Conservation (phyloP, 495 filamentous ascomycete species). For the Tuber indicum region DNA sequence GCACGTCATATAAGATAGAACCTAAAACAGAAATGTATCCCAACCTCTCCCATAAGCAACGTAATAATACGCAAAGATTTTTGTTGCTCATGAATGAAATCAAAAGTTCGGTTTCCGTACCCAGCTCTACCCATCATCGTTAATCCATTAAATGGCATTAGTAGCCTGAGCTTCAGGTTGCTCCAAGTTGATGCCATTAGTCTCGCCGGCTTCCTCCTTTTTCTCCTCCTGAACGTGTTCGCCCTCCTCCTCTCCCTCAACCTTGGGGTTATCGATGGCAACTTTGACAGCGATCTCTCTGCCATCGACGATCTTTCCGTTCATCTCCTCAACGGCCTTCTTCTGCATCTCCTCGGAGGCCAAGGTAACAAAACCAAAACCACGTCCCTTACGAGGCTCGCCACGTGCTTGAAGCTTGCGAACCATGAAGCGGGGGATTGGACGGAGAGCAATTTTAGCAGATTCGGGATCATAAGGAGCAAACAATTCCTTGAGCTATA, state of each 20-base stretch:
- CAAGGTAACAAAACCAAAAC: conserved; percentile 96
- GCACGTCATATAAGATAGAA: conserved; percentile 4
- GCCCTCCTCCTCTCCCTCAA: conserved; percentile 60
- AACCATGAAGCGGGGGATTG: conserved; percentile 99
- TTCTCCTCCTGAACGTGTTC: conserved; percentile 47
- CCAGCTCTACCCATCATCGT: background rate
- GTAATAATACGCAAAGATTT: background rate
- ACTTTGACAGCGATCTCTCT: conserved; percentile 99
- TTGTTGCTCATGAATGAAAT: background rate
- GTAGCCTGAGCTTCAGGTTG: background rate
- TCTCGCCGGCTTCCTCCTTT: conserved; percentile 12
- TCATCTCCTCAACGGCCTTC: conserved; percentile 96
- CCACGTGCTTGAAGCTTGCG: conserved; percentile 97
- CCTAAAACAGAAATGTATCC: background rate
- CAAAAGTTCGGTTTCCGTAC: background rate
- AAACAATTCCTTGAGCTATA: conserved; percentile 94
- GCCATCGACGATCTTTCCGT: conserved; percentile 95
- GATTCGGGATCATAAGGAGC: conserved; percentile 76
- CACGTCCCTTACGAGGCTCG: conserved; percentile 97
- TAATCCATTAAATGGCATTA: background rate
- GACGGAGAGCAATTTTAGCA: conserved; percentile 96
- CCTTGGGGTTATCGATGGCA: conserved; percentile 98
- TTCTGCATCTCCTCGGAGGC: conserved; percentile 91
- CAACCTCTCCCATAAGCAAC: conserved; percentile 4
- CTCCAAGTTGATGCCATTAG: background rate